Evolutionary conservation across 768 basidiomycete species (phyloP).

Genomic region (Kondoa subrosea): DNA sequence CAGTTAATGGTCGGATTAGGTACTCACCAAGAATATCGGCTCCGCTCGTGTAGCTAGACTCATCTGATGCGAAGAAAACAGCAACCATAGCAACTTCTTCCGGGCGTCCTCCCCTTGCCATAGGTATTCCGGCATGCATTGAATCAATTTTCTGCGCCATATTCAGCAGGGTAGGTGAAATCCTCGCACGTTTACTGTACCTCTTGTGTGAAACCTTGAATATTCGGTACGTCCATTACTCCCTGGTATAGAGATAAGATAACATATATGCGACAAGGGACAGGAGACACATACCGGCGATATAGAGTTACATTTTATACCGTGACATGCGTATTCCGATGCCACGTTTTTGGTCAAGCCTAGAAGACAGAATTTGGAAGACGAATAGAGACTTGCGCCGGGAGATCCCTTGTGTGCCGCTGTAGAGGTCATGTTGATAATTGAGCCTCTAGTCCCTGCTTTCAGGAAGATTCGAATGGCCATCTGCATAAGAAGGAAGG

Average conservation of each 20-base stretch:
- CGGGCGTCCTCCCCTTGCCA: slow-evolving; percentile 13
- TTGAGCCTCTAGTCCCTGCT: neutral
- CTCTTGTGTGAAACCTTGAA: neutral
- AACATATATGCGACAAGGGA: no score
- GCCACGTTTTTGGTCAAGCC: slow-evolving; percentile 17
- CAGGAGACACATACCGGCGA: slow-evolving; percentile 13
- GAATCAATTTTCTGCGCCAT: neutral
- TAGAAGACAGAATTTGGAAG: slow-evolving; percentile 15
- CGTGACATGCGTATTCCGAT: slow-evolving; percentile 12
- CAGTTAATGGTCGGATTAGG: neutral
- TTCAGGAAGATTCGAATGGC: slow-evolving; percentile 5
- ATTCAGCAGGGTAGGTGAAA: neutral
- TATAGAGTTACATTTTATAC: slow-evolving; percentile 14
- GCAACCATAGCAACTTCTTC: slow-evolving; percentile 18
- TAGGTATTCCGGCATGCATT: slow-evolving; percentile 2
- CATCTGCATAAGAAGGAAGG: slow-evolving; percentile 9
- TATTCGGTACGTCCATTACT: slow-evolving; percentile 1
- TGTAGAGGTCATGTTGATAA: slow-evolving; percentile 13
- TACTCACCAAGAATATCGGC: slow-evolving; percentile 8
- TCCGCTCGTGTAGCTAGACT: slow-evolving; percentile 16
- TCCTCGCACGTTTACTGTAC: no score
- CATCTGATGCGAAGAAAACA: slow-evolving; percentile 18
- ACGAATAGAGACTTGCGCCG: neutral
- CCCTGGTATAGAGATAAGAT: neutral
- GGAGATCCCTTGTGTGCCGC: slow-evolving; percentile 8